Percentiles rank a stretch among this genome's conserved stretches.
Conservation (phyloP, 805 yeast species). For the Isabelozyma heimii region DNA sequence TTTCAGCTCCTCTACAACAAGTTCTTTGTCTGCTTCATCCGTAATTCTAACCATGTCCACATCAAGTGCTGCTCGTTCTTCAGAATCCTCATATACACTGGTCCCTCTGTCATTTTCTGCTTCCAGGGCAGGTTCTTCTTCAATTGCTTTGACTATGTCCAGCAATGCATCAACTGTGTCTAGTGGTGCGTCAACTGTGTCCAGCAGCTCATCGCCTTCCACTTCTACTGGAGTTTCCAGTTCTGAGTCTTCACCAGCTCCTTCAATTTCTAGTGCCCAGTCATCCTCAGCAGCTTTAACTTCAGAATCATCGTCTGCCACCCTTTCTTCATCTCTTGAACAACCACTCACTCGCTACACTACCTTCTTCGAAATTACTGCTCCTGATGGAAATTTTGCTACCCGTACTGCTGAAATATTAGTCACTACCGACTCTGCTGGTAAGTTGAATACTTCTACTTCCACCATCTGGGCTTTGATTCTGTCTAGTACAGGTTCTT, state of each 20-base stretch:
- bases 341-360: no score
- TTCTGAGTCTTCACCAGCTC: not conserved
- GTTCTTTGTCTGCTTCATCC: no score
- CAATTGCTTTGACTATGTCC: not conserved
- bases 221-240: no score
- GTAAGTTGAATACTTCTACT: conserved; percentile 8
- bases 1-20: no score
- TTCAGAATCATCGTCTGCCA: not conserved
- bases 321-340: not conserved
- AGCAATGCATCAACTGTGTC: no score
- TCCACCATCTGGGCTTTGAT: not conserved
- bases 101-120: not conserved
- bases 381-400: conserved; percentile 7
- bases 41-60: no score
- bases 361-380: conserved; percentile 4
- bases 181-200: no score
- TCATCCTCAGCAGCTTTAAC: not conserved
- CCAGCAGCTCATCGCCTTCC: no score
- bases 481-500: not conserved
- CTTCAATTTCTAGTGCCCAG: no score
- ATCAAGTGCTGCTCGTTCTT: not conserved
- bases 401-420: conserved; percentile 15
- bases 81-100: not conserved
- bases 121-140: not conserved
- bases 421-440: conserved; percentile 10